Conservation (phyloP, 2,329 filamentous ascomycete genomes). For the Aureobasidium sp. region DNA sequence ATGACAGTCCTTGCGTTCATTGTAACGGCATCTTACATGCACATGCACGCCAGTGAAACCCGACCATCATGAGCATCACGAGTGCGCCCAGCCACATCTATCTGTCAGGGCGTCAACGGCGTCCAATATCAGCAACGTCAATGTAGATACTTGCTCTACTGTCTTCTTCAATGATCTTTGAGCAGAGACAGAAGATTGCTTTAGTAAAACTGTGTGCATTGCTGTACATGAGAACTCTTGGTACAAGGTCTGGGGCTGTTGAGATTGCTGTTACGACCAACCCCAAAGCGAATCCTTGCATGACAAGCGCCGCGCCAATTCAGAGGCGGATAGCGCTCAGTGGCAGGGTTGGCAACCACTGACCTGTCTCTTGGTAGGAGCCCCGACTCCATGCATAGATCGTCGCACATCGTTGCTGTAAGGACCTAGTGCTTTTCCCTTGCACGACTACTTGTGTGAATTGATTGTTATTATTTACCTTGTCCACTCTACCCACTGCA, state of each 20-base stretch:
- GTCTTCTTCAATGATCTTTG: too few relatives aligned
- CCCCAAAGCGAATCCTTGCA: slow-evolving; percentile 6
- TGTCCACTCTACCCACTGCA: neutral
- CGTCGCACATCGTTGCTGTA: slow-evolving; percentile 13
- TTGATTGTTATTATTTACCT: slow-evolving; percentile 9
- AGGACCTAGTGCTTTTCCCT: neutral
- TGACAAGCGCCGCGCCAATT: slow-evolving; percentile 2
- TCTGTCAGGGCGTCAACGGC: neutral
- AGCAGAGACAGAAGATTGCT: neutral
- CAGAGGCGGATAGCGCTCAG: neutral
- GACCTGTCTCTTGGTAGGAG: slow-evolving; percentile 1
- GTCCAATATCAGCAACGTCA: neutral
- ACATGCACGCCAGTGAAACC: slow-evolving; percentile 9
- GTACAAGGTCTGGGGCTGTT: neutral
- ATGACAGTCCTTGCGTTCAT: neutral
- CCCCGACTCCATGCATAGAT: slow-evolving; percentile 6
- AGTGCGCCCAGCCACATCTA: slow-evolving; percentile 2
- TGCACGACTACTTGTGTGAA: slow-evolving; percentile 1
- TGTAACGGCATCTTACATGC: slow-evolving; percentile 4
- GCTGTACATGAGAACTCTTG: neutral
- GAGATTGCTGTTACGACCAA: neutral
- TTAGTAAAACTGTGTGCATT: neutral
- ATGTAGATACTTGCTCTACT: neutral
- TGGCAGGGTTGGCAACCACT: slow-evolving; percentile 1
- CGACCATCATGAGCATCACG: slow-evolving; percentile 5